These are phyloP conservation scores for Blastocystis hominis DNA, from an alignment of 352 stramenopile species.

Conservation along the genomic window DNA sequence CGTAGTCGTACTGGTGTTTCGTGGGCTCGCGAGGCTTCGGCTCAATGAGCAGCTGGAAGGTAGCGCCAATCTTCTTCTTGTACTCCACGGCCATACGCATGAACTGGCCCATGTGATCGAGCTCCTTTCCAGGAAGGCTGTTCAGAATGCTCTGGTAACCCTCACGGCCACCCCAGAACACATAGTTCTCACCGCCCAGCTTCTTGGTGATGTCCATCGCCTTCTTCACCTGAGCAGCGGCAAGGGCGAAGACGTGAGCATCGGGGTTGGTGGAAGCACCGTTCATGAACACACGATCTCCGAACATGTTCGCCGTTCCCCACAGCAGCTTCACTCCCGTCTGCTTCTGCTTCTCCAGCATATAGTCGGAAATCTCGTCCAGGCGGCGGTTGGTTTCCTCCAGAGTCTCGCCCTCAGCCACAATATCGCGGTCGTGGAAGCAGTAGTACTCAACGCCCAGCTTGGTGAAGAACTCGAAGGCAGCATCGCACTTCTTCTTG, in stretches of 20 bases:
- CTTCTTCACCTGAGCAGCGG: constrained; percentile 73
- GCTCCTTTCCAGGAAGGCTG: constrained; percentile 69
- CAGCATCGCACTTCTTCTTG: constrained; percentile 70
- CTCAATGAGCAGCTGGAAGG: constrained; percentile 72
- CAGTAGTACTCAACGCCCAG: constrained; percentile 73
- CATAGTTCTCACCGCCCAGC: constrained; percentile 73
- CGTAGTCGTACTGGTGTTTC: constrained; percentile 80
- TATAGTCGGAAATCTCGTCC: constrained; percentile 65
- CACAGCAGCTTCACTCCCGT: constrained; percentile 72
- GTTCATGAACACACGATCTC: constrained; percentile 73
- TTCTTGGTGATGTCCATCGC: constrained; percentile 73
- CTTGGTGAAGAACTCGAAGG: constrained; percentile 77
- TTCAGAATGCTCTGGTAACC: constrained; percentile 73
- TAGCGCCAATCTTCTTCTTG: constrained; percentile 70
- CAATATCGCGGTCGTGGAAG: constrained; percentile 74
- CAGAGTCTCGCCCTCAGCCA: constrained; percentile 66
- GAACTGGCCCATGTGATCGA: constrained; percentile 73
- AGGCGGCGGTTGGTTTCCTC: constrained; percentile 65
- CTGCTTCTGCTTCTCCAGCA: constrained; percentile 68
- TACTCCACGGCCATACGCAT: constrained; percentile 73
- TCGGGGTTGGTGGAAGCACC: constrained; percentile 73
- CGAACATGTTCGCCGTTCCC: constrained; percentile 74
- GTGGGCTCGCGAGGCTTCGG: constrained; percentile 74
- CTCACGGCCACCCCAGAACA: constrained; percentile 76
- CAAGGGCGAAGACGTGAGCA: constrained; percentile 70